Base-by-base conservation (phyloP, 2,329 filamentous ascomycete genomes). In the Claviceps pusilla region DNA sequence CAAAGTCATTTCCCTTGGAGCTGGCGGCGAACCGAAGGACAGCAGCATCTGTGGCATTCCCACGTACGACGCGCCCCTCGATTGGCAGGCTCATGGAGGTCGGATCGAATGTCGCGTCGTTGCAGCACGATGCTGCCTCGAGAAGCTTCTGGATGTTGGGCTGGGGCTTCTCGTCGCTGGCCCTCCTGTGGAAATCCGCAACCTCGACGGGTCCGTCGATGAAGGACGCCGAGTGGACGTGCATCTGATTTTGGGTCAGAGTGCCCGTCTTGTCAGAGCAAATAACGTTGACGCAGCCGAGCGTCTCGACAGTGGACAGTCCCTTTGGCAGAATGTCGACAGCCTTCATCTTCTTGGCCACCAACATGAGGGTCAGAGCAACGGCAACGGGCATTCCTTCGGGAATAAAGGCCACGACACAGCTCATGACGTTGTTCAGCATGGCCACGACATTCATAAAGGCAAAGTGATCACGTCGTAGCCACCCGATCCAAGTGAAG, bases 371-470 rank as follows among this genome's bases (percentile, higher is more conserved):
- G 0, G 70, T 73, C 35, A 71, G 55, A 0, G 69, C 65, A 1
- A 71, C 69, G 10, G 61, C 68, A 5, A 70, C 66, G 0, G 69
- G 69, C 62, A 72, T 67, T 41, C 69, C 69, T 55, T 72, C 69
- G 0, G 69, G 68, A 5, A 71, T 69, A 49, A 69, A 70, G 1
- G 68, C 69, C 3, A 71, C 68, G 19, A 72, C 59, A 19, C 69
- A 71, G 16, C 69, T 69, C 67, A 74, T 73, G 52, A 71, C 69
- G n/a, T 73, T 69, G 62, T 72, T 70, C 1, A 74, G 62, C 67
- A 73, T 73, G 0, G 65, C 66, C 24, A 71, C 70, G 7, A 73
- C 69, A 35, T 65, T 68, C 64, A 74, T 70, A 63, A 66, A 73
- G 0, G 41, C 58, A 3, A 52, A 54, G 50, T 73, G 70, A 4